These are phyloP conservation scores for Hsuehochloa calcarea DNA, from an alignment of 176 grass and related monocot species.

Conservation along the genomic window DNA sequence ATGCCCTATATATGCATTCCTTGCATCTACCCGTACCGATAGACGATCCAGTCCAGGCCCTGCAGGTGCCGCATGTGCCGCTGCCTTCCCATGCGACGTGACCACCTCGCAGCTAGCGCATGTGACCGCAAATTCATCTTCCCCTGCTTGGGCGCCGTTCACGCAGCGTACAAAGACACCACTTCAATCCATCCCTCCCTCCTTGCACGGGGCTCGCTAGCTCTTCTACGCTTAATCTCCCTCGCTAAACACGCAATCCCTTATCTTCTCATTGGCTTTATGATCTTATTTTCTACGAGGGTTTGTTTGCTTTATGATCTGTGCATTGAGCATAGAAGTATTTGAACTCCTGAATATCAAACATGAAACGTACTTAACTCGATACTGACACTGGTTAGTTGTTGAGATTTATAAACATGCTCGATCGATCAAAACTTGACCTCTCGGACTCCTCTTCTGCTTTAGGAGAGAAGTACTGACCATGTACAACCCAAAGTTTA, in stretches of 20 bases:
- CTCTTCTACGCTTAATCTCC: too few relatives aligned
- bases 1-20: neutral
- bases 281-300: too few relatives aligned
- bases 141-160: conserved; percentile 16
- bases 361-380: too few relatives aligned
- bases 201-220: too few relatives aligned
- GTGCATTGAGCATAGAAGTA: too few relatives aligned
- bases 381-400: too few relatives aligned
- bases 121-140: neutral
- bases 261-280: too few relatives aligned
- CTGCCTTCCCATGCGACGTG: conserved; percentile 11
- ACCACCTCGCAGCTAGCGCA: conserved; percentile 18
- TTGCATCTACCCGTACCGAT: neutral
- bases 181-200: neutral
- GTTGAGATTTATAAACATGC: too few relatives aligned
- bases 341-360: too few relatives aligned
- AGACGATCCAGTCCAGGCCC: neutral
- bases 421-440: neutral
- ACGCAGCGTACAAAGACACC: neutral
- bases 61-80: neutral
- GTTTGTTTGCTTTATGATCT: too few relatives aligned
- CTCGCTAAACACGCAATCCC: too few relatives aligned
- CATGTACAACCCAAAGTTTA: neutral
- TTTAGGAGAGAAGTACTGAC: neutral
- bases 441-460: neutral